A percentile compares a stretch with the other conserved stretches of the same genome.
Conservation (phyloP, 2,329 filamentous ascomycete species). For the Aspergillus ustus region DNA sequence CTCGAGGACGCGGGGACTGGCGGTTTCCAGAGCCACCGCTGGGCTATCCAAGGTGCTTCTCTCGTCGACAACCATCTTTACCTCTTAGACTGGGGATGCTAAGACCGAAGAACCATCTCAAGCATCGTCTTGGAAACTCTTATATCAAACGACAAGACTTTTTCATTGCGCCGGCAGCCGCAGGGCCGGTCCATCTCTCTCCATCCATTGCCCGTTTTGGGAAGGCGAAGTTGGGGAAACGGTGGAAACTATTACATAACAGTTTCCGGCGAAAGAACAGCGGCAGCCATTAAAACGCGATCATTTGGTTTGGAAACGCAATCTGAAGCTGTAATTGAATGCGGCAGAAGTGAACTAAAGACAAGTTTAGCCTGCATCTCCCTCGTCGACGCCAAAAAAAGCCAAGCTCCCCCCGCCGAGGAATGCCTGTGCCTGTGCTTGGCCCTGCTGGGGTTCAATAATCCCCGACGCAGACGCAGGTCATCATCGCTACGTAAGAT, state of each 20-base stretch:
- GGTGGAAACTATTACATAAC: not conserved
- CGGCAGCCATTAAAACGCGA: not conserved
- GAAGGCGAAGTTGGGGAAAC: not conserved
- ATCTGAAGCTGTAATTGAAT: too few relatives aligned
- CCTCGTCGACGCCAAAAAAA: not conserved
- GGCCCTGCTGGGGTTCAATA: not conserved
- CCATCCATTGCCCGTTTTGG: constrained; percentile 3
- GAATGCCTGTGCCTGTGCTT: not conserved
- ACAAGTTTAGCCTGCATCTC: not conserved
- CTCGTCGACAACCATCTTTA: not conserved
- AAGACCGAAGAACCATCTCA: not conserved
- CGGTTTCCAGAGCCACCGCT: too few relatives aligned
- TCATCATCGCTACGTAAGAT: not conserved
- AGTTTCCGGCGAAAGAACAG: not conserved
- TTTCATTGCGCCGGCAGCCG: not conserved
- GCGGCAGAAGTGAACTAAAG: not conserved
- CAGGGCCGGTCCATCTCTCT: not conserved
- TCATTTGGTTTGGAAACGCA: not conserved
- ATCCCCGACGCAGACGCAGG: not conserved
- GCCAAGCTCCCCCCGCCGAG: not conserved
- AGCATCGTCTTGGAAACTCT: not conserved
- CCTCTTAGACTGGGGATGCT: too few relatives aligned
- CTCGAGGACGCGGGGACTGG: not conserved
- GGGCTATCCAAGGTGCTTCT: not conserved
- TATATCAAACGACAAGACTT: not conserved